Evolutionary conservation across 2,329 filamentous ascomycete genomes (phyloP), one percentile per base, ranked within the genome.

Genomic region (Cercospora zeae-maydis): DNA sequence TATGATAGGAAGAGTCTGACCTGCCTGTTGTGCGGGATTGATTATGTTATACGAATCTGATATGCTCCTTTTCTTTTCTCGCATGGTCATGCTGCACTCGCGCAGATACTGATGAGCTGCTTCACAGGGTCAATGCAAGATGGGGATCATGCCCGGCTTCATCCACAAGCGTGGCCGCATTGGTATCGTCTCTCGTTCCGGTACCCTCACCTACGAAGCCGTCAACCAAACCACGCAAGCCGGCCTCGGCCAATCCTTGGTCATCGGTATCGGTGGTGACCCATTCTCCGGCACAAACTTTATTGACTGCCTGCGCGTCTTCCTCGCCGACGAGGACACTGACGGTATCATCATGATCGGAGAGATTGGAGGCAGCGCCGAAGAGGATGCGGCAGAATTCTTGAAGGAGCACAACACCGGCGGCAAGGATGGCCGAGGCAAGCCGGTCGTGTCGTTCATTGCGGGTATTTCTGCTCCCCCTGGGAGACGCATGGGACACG

Each of bases 311-410:
- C 85, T 99, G 73, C 90, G 91, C 77, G 92, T 98, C 77, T 99
- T 99, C 87, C 87, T 96, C 73, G 84, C 96, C 79, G 95, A 99
- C 79, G 85, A 89, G 78, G 92, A 96, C 83, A 99, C 95, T 39
- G 95, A 99, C 77, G 95, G 95, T 77, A 97, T 99, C 82, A 97
- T 99, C 83, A 97, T 99, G 95, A 98, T 99, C 78, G 95, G 95
- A 77, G 95, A 98, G 84, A 98, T 99, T 77, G 95, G 95, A 80
- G 95, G 95, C 68, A 91, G 90, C 65, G 95, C 95, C 64, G 95
- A 99, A 83, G 95, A 99, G 83, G 95, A 99, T 74, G 95, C 95
- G 39, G 93, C 95, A 74, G 95, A 98, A 74, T 99, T 96, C 85
- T 82, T 98, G 77, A 92, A 90, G 83, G 84, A 87, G 78, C 86